Percentiles rank a stretch among this genome's conserved stretches.
These are phyloP conservation scores for Blastobotrys ciferrii DNA, from an alignment of 1,139 yeast species.

Conservation along the genomic window DNA sequence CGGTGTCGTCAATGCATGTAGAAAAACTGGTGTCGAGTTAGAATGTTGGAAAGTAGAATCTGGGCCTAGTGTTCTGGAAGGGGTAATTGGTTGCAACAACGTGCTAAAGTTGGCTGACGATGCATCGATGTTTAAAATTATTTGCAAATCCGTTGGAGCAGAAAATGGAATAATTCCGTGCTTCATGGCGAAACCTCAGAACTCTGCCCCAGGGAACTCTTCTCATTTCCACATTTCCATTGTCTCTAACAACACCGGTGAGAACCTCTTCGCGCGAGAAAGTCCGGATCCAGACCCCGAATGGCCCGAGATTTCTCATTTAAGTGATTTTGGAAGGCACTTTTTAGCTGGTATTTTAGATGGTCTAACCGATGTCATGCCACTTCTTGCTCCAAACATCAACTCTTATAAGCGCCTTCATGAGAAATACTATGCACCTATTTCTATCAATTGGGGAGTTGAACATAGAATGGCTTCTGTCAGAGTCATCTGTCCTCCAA, in stretches of 20 bases:
- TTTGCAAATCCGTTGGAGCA: slow-evolving; percentile 36
- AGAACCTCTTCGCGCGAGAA: slow-evolving; percentile 35
- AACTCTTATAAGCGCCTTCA: slow-evolving; percentile 41
- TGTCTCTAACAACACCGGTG: slow-evolving; percentile 28
- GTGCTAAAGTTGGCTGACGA: slow-evolving; percentile 38
- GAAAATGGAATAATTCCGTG: slow-evolving; percentile 36
- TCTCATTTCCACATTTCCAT: slow-evolving; percentile 40
- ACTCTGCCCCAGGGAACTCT: slow-evolving; percentile 40
- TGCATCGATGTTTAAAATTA: slow-evolving; percentile 36
- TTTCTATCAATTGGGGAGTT: slow-evolving; percentile 40
- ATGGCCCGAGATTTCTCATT: slow-evolving; percentile 33
- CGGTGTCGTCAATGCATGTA: slow-evolving; percentile 31
- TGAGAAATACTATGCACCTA: slow-evolving; percentile 42
- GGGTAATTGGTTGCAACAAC: slow-evolving; percentile 36
- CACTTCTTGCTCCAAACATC: slow-evolving; percentile 39
- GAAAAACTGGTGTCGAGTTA: slow-evolving; percentile 30
- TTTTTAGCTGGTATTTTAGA: slow-evolving; percentile 39
- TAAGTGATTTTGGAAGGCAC: slow-evolving; percentile 36
- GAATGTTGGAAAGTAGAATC: slow-evolving; percentile 43
- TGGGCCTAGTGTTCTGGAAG: slow-evolving; percentile 42
- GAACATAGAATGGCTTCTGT: slow-evolving; percentile 40
- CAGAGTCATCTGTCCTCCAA: slow-evolving; percentile 36
- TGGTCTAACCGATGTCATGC: slow-evolving; percentile 39
- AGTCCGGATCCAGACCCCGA: slow-evolving; percentile 29
- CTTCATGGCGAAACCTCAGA: slow-evolving; percentile 41